Evolutionary conservation across 2,329 filamentous ascomycete species (phyloP), one percentile per base, ranked within the genome.

Genomic region (Colletotrichum eremochloae): DNA sequence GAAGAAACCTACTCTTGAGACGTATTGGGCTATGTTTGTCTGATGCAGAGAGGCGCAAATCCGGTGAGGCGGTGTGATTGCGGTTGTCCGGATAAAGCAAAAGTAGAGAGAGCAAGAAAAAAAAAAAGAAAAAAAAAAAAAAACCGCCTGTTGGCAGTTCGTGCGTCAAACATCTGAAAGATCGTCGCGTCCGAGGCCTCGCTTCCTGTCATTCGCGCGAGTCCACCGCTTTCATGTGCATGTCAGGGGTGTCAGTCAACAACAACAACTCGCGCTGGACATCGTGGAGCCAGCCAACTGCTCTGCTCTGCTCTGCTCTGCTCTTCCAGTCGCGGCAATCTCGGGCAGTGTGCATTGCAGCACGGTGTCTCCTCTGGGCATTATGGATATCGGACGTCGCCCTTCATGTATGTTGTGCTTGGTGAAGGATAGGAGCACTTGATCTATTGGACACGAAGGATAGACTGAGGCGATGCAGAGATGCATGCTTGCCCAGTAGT

Each of bases 1-100:
- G 52, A 63, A 52, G 5, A 44, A 67, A 61, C 15, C 66, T 11
- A 7, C 44, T 2, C 20, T 14, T 14, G 7, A 20, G n/a, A 40
- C 31, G n/a, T 36, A 42, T 53, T 40, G 55, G 38, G 11, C 6
- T 24, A 12, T 60, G 40, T 70, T 70, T 72, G 66, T 40, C n/a
- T 44, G 20, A 1, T 20, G 36, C 38, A 11, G 24, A 50, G 31
- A 53, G 33, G 36, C 57, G 57, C 58, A 63, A 68, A 52, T 24
- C 24, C 14, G 52, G 64, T 18, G 65, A 64, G 38, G 69, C 69
- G 69, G 69, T 69, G 65, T 53, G 46, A 20, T 48, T 29, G 44
- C 29, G 24, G 53, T 60, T 38, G 46, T 50, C 38, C 29, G 50
- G 58, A 68, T 55, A 60, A 64, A 60, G 53, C 53, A 68, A 38